phyloP scores from a whole-genome alignment of 1,284 basidiomycete species.

The Leccinum pachyderme region DNA sequence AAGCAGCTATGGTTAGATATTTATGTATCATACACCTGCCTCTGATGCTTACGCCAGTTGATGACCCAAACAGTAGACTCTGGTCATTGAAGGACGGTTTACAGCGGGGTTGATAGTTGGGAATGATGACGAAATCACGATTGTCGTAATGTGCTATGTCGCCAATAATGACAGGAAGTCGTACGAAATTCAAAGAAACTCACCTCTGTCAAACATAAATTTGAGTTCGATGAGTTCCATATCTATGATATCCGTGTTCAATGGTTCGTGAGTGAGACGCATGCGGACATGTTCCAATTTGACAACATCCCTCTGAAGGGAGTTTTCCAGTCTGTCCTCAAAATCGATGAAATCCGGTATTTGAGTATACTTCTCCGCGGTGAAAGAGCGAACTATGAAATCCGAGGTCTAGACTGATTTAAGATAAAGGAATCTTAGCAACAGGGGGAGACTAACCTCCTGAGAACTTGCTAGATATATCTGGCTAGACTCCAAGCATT shows the following conservation, averaged over 20 bases:
- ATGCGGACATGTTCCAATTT: conserved; percentile 81
- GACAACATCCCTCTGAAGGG: conserved; percentile 74
- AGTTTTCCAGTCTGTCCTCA: conserved; percentile 75
- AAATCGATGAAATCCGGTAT: conserved; percentile 80
- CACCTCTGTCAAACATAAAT: conserved; percentile 78
- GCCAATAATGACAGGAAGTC: conserved; percentile 11
- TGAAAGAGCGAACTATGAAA: conserved; percentile 75
- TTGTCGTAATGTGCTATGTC: conserved; percentile 72
- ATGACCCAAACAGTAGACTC: conserved; percentile 60
- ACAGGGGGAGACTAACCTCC: conserved; percentile 48
- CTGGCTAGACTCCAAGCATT: conserved; percentile 74
- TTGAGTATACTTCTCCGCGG: conserved; percentile 78
- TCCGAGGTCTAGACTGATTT: conserved; percentile 61
- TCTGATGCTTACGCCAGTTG: conserved; percentile 52
- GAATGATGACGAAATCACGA: conserved; percentile 76
- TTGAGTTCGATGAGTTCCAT: conserved; percentile 81
- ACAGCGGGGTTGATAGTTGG: conserved; percentile 67
- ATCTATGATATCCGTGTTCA: conserved; percentile 66
- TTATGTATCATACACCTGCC: neutral
- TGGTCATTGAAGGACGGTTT: conserved; percentile 57
- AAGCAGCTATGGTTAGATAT: conserved; percentile 6
- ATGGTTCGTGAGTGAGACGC: conserved; percentile 71
- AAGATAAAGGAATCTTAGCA: conserved; percentile 3
- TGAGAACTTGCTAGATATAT: conserved; percentile 76
- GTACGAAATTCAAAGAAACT: conserved; percentile 26